phyloP scores from a whole-genome alignment of 176 grass and related monocot genomes.

The Pharus latifolius region DNA sequence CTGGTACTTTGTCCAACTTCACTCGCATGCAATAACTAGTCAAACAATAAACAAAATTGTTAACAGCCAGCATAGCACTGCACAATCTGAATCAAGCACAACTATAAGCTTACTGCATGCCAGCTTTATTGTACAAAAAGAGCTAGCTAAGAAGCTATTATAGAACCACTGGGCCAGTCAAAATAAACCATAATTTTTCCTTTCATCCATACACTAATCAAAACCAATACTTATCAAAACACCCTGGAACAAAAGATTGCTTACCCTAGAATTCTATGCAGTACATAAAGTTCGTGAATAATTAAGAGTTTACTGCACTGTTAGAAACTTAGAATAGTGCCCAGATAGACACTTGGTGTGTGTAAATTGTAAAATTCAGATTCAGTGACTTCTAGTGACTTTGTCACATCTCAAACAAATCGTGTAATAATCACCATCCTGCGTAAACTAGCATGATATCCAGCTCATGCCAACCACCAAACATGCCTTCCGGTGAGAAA shows the following conservation, averaged over 20 bases:
- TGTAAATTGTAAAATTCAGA: background rate
- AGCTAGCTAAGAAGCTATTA: background rate
- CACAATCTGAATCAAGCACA: background rate
- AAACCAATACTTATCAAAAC: background rate
- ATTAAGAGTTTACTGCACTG: background rate
- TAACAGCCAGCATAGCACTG: constrained; percentile 10
- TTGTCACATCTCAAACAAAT: background rate
- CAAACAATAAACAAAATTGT: constrained; percentile 21
- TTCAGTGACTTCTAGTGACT: background rate
- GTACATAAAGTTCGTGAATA: background rate
- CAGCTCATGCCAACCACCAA: background rate
- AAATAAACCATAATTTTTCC: constrained; percentile 9
- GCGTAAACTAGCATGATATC: background rate
- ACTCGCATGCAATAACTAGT: constrained; percentile 93
- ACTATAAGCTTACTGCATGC: background rate
- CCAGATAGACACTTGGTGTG: background rate
- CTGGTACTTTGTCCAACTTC: constrained; percentile 82
- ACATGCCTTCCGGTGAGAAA: constrained; percentile 5
- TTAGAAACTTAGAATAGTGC: background rate
- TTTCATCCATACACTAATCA: background rate
- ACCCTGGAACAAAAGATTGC: background rate
- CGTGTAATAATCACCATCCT: background rate
- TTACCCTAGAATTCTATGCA: background rate
- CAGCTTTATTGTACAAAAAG: background rate
- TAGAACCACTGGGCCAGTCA: background rate